Base-by-base conservation (phyloP, 2,329 filamentous ascomycete species). In the Drechmeria coniospora region DNA sequence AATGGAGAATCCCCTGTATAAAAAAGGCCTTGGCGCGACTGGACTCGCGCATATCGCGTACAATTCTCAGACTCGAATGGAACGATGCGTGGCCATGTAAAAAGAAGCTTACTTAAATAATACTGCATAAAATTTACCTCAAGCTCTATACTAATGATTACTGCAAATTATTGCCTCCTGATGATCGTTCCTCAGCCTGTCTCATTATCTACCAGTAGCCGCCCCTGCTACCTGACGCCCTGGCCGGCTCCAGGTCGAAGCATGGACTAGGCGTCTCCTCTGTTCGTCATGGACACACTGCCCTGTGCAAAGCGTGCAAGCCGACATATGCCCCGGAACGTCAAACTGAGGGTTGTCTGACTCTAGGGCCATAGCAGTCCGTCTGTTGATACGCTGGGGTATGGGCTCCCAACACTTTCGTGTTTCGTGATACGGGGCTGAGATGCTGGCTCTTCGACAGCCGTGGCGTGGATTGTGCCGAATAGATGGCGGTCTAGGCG, bases 281-380 rank as follows among this genome's bases (percentile, higher is more conserved):
- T 60, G 47, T 3, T 61, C 61, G 27, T 65, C 61, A 35, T 63
- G 64, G 3, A 68, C 61, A 30, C 64, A 68, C 3, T 67, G 33
- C 0, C 59, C 62, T 5, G 49, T 56, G 4, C 64, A 68, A 47
- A 65, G 54, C 11, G 62, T 62, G 37, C 63, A 67, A 31, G 35
- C 59, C 18, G 62, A 59, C 6, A 64, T 44, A 34, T 68, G 64
- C 34, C 67, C 60, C 2, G 62, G 60, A 8, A 67, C 35, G 25
- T 65, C 53, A 32, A 68, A 65, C 26, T 59, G 47, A 31, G 68
- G 68, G 4, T 33, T 28, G 14, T 29, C 31, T 7, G 29, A 11
- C 8, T 12, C n/a, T 8, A 3, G 21, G 10, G 18, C 20, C 5
- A 21, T 5, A 11, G 23, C 17, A 14, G 39, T 33, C 6, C 38